Evolutionary conservation across 441 rosid genomes (phyloP), one percentile per base, ranked within the genome.

Genomic region (Mallotus japonicus): DNA sequence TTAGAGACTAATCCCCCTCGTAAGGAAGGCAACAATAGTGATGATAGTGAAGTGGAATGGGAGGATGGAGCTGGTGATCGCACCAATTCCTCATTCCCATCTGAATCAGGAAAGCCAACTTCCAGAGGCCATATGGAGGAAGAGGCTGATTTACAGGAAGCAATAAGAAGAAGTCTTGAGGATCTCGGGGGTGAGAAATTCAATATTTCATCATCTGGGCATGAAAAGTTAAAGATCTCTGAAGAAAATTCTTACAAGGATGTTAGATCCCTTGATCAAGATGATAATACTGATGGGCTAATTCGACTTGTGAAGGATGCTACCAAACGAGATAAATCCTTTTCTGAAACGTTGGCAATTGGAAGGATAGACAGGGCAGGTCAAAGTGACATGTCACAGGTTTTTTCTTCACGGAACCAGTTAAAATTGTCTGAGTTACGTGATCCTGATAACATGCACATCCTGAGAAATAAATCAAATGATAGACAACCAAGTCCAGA

Each of bases 121-220:
- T 89, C 95, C 49, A 88, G 77, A 83, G 96, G 98, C 68, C 62
- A 76, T 78, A 60, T 84, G 73, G 87, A 89, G 84, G 99, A 95
- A 81, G 96, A 93, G 80, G 86, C 92, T 80, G 90, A 87, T 79
- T 84, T 90, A 73, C 91, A 86, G 78, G 93, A 91, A 87, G 99
- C 98, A 71, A 86, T 95, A 73, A 79, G 88, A 84, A 91, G 92
- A 86, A 95, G 98, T 83, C 90, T 90, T 75, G 78, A 80, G 73
- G 97, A 90, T 73, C 53, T 77, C 44, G 84, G 75, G 70, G 76
- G 67, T 73, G 77, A 78, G 66, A 60, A 79, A 67, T 77, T 72
- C 60, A 73, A 74, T 72, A 51, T 68, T 71, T 62, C 78, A 54
- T 70, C 51, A 53, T 58, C 70, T 67, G 74, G 68, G 70, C 67